phyloP scores from a whole-genome alignment of 441 rosid species.

The Jatropha multifida region DNA sequence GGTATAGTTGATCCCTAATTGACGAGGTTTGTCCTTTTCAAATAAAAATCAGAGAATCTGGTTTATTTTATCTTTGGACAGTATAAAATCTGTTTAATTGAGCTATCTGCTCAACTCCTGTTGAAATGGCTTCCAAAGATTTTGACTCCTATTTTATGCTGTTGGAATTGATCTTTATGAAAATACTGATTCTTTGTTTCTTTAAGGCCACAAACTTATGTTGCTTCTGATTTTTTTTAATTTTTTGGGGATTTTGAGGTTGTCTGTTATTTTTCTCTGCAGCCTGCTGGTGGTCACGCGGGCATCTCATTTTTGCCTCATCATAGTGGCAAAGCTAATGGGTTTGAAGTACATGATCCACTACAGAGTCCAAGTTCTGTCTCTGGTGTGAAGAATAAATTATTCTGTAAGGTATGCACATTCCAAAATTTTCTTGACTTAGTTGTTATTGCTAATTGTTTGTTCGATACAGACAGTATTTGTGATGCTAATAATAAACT shows the following conservation, averaged over 20 bases:
- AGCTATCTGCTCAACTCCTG: not conserved
- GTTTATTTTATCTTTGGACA: not conserved
- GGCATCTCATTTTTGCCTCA: conserved; percentile 45
- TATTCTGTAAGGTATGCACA: conserved; percentile 56
- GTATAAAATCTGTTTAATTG: not conserved
- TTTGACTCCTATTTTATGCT: not conserved
- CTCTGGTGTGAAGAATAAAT: conserved; percentile 48
- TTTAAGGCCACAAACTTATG: not conserved
- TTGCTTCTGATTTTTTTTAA: not conserved
- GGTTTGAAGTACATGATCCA: conserved; percentile 45
- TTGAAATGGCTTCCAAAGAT: not conserved
- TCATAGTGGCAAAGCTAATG: conserved; percentile 39
- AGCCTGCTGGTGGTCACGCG: conserved; percentile 49
- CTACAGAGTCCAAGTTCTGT: conserved; percentile 50
- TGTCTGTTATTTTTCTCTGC: conserved; percentile 23
- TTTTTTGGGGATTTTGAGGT: conserved; percentile 14
- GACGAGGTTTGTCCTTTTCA: not conserved
- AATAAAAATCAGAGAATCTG: not conserved
- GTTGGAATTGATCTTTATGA: not conserved
- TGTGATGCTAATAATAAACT: not conserved
- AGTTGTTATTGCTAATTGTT: conserved; percentile 15
- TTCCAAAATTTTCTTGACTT: conserved; percentile 17
- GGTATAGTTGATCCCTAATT: not conserved
- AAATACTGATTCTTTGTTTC: not conserved
- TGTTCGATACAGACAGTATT: conserved; percentile 16